Base-by-base conservation (phyloP, 768 basidiomycete genomes). In the Roridomyces roridus region DNA sequence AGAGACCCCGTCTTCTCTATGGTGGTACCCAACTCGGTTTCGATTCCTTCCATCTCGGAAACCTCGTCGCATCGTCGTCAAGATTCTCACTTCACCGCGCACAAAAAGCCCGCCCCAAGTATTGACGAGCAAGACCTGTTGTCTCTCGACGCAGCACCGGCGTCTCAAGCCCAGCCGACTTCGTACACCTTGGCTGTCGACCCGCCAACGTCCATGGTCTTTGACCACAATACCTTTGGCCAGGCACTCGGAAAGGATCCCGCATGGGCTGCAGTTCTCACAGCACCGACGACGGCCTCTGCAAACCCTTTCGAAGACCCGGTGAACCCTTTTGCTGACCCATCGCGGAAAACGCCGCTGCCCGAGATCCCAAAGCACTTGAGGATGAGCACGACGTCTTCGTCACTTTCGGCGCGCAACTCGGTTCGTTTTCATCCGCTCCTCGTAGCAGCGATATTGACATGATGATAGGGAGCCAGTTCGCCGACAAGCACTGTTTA, bases 271-370 rank as follows among this genome's bases (percentile, higher is more conserved):
- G 53, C 42, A 5, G 44, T 59, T 17, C 14, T 59, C 17, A 51
- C 3, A 34, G 31, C 42, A 20, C 58, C 57, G 40, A 43, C 57
- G 40, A 43, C 61, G 4, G 48, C 60, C 5, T 51, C 60, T 21
- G 60, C 51, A 7, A 63, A 63, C 26, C 61, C 61, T n/a, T 63
- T 63, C 53, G 52, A 29, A 21, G 61, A 63, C 57, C 61, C 61
- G 3, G 61, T 55, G 21, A 59, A 55, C 23, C 56, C 61, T 18
- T 60, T 60, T 41, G 49, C 54, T n/a, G 59, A 60, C 26, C 59
- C 59, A n/a, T 23, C 11, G 11, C 40, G 49, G 20, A 58, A 45
- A 46, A 63, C 50, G 31, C 61, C 53, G 23, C 23, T 63, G 61
- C 61, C 61, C 26, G 61, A 37, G 28, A 55, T 58, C 31, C 61